phyloP scores from a whole-genome alignment of 1,139 yeast genomes.

The Chernovozyma sophiae-reginae region DNA sequence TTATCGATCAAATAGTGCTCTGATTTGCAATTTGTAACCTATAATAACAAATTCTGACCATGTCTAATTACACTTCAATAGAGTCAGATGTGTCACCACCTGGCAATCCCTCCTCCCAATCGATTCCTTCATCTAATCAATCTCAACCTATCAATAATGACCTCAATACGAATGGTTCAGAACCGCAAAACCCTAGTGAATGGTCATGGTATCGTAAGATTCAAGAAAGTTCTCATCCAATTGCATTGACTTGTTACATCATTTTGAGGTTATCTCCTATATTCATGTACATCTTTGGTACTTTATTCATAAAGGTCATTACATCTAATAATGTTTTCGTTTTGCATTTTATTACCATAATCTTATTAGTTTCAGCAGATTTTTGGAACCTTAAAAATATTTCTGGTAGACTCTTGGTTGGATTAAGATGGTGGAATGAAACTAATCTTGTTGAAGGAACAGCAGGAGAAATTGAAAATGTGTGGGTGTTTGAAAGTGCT shows the following conservation, averaged over 20 bases:
- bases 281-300: constrained; percentile 65
- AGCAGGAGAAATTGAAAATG: constrained; percentile 57
- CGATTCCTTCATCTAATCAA: neutral
- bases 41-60: too few relatives aligned
- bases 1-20: too few relatives aligned
- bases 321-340: constrained; percentile 54
- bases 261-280: constrained; percentile 63
- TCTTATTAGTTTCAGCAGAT: constrained; percentile 77
- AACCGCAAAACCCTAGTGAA: constrained; percentile 13
- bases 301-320: constrained; percentile 47
- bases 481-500: constrained; percentile 88
- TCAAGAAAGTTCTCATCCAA: constrained; percentile 75
- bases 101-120: constrained; percentile 1
- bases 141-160: neutral
- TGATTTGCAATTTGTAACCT: too few relatives aligned
- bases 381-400: constrained; percentile 94
- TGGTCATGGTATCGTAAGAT: constrained; percentile 26
- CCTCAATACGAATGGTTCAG: neutral
- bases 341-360: constrained; percentile 71
- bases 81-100: constrained; percentile 23
- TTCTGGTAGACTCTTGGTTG: constrained; percentile 84
- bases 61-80: constrained; percentile 23
- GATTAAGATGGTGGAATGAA: constrained; percentile 95
- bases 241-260: constrained; percentile 64
- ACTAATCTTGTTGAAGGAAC: constrained; percentile 34